Evolutionary conservation across 768 basidiomycete species (phyloP).

Genomic region (Mycena indigotica): DNA sequence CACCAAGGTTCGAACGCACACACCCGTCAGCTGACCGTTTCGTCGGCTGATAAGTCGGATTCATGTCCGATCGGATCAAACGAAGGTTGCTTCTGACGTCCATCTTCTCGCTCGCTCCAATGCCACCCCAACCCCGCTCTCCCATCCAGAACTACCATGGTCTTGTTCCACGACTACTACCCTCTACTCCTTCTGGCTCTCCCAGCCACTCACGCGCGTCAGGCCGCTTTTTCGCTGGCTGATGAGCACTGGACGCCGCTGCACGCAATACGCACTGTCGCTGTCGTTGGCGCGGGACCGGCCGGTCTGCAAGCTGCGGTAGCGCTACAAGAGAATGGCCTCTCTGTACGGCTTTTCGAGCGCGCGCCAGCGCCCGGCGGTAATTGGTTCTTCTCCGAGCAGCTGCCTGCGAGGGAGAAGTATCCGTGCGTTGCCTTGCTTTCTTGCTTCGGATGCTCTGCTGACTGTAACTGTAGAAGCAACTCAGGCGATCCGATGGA

Average conservation of each 20-base stretch:
- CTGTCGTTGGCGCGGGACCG: constrained; percentile 19
- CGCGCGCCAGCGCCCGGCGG: constrained; percentile 25
- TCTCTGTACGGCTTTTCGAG: constrained; percentile 25
- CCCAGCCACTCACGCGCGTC: background rate
- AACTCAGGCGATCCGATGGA: background rate
- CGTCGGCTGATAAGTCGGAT: too few relatives aligned
- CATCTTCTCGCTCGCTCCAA: background rate
- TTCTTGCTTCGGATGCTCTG: background rate
- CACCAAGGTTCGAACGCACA: too few relatives aligned
- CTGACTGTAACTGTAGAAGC: background rate
- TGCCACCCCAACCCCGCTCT: background rate
- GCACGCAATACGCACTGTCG: constrained; percentile 7
- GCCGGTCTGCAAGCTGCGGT: constrained; percentile 21
- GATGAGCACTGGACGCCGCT: background rate
- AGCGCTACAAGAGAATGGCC: background rate
- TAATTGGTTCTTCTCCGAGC: constrained; percentile 25
- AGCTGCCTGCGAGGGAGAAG: constrained; percentile 18
- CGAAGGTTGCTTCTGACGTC: too few relatives aligned
- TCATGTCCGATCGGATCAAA: too few relatives aligned
- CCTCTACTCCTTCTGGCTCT: background rate
- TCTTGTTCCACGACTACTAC: background rate
- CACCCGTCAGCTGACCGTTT: too few relatives aligned
- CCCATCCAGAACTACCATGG: background rate
- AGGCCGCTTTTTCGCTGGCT: background rate
- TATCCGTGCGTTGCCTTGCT: constrained; percentile 20